A percentile compares a stretch with the other conserved stretches of the same genome.
Evolutionary conservation across 228 moss, liverwort and hornwort species (phyloP).

Genomic region (Sphagnum magellanicum): DNA sequence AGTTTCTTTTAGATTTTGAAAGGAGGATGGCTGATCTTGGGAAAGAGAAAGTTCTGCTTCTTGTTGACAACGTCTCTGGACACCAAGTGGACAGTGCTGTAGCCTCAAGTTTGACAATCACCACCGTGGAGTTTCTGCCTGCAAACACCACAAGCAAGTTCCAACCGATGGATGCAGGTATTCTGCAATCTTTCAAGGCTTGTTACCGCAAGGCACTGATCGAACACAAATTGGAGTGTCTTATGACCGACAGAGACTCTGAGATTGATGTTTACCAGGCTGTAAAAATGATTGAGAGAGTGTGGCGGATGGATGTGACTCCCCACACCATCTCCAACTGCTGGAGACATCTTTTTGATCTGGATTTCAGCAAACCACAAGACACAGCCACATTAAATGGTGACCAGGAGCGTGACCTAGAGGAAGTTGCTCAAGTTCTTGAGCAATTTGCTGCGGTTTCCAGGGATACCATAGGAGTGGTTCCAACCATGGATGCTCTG

Average conservation of each 20-base stretch:
- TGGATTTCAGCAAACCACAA: too few species aligned
- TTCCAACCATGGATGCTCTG: too few species aligned
- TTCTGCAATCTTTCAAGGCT: neutral
- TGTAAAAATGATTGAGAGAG: neutral
- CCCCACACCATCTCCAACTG: neutral
- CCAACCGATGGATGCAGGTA: neutral
- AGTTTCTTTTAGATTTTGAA: slow-evolving; percentile 1
- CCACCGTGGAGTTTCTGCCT: neutral
- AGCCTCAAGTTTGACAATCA: neutral
- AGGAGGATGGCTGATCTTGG: neutral
- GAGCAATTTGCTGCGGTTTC: too few species aligned
- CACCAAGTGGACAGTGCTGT: neutral
- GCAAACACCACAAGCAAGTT: neutral
- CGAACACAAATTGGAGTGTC: neutral
- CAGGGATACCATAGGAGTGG: too few species aligned
- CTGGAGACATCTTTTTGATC: neutral
- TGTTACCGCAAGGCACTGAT: neutral
- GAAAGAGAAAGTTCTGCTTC: slow-evolving; percentile 6
- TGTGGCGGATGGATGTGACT: neutral
- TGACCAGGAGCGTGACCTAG: too few species aligned
- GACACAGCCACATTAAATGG: too few species aligned
- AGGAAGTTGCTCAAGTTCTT: too few species aligned
- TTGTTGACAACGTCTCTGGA: slow-evolving; percentile 3
- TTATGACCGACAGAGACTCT: neutral
- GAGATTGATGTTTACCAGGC: slow-evolving; percentile 1